These are phyloP conservation scores for Cocos nucifera DNA, from an alignment of 176 grass and related monocot genomes.

Conservation along the genomic window DNA sequence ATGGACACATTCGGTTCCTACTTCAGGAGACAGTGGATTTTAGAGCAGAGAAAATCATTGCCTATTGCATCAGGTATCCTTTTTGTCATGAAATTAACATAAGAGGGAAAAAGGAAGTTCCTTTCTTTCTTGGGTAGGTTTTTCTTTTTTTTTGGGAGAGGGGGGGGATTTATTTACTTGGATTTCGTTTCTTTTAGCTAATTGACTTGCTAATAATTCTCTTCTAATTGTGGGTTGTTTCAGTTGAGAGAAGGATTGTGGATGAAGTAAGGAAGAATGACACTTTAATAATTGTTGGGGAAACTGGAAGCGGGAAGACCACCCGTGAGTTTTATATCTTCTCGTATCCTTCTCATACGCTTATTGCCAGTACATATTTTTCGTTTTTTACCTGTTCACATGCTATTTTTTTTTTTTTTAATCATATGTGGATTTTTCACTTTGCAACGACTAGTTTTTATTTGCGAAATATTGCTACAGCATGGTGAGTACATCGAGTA, in stretches of 20 bases:
- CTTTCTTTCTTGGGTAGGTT: background rate
- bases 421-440: background rate
- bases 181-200: background rate
- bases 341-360: background rate
- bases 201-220: background rate
- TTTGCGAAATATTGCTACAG: too few species aligned
- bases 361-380: background rate
- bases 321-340: constrained; percentile 53
- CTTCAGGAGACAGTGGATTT: constrained; percentile 49
- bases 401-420: background rate
- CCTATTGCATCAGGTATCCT: constrained; percentile 56
- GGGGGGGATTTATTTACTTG: background rate
- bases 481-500: too few species aligned
- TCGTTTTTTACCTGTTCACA: background rate
- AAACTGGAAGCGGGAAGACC: constrained; percentile 93
- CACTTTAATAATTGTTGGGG: constrained; percentile 73
- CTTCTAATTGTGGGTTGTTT: constrained; percentile 15
- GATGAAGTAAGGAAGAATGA: constrained; percentile 77
- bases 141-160: background rate
- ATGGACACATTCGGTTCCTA: too few species aligned
- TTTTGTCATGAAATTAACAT: background rate
- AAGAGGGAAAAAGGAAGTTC: background rate
- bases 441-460: too few species aligned
- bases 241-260: constrained; percentile 68
- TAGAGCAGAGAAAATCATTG: constrained; percentile 57